Conservation (phyloP, 176 grass and related monocot genomes). For the Stipa capillata region DNA sequence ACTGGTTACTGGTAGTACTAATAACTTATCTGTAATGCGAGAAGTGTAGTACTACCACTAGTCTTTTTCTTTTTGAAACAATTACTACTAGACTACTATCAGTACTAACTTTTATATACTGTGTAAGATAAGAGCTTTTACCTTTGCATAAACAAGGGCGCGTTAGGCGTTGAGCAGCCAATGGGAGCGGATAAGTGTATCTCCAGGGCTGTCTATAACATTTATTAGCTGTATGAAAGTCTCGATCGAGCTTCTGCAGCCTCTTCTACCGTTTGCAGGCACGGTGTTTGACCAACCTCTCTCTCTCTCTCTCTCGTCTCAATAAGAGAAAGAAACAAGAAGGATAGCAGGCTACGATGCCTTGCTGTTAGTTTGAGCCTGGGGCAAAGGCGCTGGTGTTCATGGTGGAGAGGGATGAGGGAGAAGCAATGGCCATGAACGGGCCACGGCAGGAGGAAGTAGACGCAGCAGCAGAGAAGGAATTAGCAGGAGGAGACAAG, state of each 20-base stretch:
- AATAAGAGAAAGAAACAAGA: not conserved
- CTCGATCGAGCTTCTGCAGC: too few species aligned
- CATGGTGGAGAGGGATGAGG: conserved; percentile 44
- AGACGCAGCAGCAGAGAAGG: not conserved
- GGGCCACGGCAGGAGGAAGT: not conserved
- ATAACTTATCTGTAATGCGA: too few species aligned
- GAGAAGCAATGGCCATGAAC: too few species aligned
- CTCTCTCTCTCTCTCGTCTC: not conserved
- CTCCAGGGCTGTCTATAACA: not conserved
- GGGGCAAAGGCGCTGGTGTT: not conserved
- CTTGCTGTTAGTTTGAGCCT: not conserved
- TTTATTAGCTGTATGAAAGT: not conserved
- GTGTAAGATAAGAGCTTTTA: not conserved
- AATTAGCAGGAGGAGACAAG: not conserved
- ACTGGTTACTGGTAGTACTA: not conserved
- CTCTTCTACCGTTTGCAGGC: not conserved
- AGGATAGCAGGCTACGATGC: not conserved
- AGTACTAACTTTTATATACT: not conserved
- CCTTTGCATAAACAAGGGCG: not conserved
- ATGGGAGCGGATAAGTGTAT: not conserved
- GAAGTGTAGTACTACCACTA: too few species aligned
- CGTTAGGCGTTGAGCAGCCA: not conserved
- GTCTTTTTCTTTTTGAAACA: too few species aligned
- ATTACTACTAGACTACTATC: too few species aligned
- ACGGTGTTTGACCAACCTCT: conserved; percentile 15